Evolutionary conservation across 163 green algal species (phyloP).

Genomic region (Scenedesmus sp.): DNA sequence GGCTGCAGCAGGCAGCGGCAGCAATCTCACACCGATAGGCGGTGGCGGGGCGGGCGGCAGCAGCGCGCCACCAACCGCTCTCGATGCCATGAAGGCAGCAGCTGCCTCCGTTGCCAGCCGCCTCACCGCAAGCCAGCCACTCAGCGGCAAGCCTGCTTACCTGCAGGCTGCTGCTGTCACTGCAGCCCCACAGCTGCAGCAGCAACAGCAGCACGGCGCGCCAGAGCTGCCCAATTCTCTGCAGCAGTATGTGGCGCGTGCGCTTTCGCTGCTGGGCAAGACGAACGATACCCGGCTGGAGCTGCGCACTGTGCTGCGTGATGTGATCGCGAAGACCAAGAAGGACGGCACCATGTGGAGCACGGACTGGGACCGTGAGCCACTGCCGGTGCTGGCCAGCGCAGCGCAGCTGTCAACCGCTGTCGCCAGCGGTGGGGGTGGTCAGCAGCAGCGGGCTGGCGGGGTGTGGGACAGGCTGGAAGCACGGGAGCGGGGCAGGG

Average conservation of each 20-base stretch:
- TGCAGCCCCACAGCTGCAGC: conserved; percentile 39
- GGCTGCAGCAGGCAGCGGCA: not conserved
- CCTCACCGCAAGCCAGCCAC: not conserved
- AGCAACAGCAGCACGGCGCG: not conserved
- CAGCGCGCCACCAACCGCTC: not conserved
- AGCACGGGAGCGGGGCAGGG: not conserved
- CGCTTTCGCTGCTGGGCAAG: not conserved
- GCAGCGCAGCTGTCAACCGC: not conserved
- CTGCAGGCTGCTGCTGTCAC: not conserved
- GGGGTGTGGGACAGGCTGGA: conserved; percentile 3
- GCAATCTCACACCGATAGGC: conserved; percentile 24
- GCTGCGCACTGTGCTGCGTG: conserved; percentile 15
- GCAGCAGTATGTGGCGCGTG: conserved; percentile 36
- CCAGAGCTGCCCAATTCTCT: conserved; percentile 12
- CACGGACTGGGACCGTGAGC: conserved; percentile 51
- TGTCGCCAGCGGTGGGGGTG: not conserved
- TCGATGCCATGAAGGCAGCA: conserved; percentile 36
- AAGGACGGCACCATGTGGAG: conserved; percentile 44
- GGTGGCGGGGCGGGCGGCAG: not conserved
- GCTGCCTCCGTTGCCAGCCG: conserved; percentile 45
- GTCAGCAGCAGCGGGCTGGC: not conserved
- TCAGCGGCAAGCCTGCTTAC: conserved; percentile 10
- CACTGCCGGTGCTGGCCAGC: conserved; percentile 11
- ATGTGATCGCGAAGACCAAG: conserved; percentile 33
- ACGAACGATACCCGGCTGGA: conserved; percentile 14